phyloP scores from a whole-genome alignment of 2,329 filamentous ascomycete genomes.

The Fusarium sp. region DNA sequence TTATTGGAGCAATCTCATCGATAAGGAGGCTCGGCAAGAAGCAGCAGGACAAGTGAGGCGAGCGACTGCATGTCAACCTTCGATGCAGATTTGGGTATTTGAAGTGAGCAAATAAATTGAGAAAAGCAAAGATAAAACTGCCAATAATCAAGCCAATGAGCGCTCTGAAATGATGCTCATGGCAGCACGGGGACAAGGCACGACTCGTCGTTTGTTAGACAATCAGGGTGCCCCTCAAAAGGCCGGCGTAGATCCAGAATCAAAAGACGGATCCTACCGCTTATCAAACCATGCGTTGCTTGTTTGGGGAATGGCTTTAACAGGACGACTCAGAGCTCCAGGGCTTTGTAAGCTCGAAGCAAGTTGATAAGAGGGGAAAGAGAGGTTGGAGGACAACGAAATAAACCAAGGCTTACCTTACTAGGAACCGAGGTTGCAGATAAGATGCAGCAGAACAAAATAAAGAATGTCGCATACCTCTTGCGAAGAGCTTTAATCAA shows the following conservation, averaged over 20 bases:
- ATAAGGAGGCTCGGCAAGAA: constrained; percentile 38
- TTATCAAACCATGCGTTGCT: constrained; percentile 10
- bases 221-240: constrained; percentile 39
- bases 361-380: constrained; percentile 16
- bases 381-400: constrained; percentile 2
- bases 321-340: constrained; percentile 1
- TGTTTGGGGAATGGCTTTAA: not conserved
- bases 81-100: constrained; percentile 18
- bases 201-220: constrained; percentile 33
- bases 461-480: constrained; percentile 27
- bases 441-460: not conserved
- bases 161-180: constrained; percentile 33
- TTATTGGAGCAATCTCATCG: constrained; percentile 29
- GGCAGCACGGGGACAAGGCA: constrained; percentile 38
- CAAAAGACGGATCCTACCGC: constrained; percentile 16
- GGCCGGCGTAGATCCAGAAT: constrained; percentile 36
- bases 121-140: constrained; percentile 9
- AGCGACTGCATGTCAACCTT: constrained; percentile 31
- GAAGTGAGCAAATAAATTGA: not conserved
- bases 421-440: constrained; percentile 1
- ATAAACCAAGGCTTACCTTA: constrained; percentile 26
- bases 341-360: constrained; percentile 19
- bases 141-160: constrained; percentile 40
- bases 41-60: constrained; percentile 20
- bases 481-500: not conserved